Evolutionary conservation across 176 grass and related monocot genomes (phyloP).

Genomic region (Lolium perenne): DNA sequence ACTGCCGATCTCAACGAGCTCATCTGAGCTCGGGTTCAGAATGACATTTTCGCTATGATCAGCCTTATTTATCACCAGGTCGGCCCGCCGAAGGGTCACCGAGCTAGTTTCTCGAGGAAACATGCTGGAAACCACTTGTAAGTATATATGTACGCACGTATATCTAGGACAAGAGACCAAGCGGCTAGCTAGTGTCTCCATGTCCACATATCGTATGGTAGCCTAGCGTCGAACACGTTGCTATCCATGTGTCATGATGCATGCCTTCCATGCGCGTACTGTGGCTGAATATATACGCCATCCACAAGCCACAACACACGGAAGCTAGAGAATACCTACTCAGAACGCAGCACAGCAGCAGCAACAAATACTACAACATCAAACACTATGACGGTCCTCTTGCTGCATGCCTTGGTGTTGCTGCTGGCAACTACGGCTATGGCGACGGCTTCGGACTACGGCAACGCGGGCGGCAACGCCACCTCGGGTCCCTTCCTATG

Average conservation of each 20-base stretch:
- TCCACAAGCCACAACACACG: neutral
- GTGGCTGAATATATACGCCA: neutral
- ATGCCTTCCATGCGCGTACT: neutral
- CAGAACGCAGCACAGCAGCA: neutral
- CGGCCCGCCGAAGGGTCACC: no score
- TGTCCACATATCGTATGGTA: neutral
- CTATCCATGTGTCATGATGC: constrained; percentile 53
- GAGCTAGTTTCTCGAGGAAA: no score
- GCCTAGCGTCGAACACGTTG: constrained; percentile 31
- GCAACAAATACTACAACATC: neutral
- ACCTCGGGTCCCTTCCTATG: neutral
- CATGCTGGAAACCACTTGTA: neutral
- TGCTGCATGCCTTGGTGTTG: constrained; percentile 34
- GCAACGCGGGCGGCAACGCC: neutral
- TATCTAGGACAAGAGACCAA: neutral
- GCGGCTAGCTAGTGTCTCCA: constrained; percentile 30
- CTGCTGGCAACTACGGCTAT: constrained; percentile 4
- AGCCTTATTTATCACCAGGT: no score
- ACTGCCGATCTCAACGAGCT: no score
- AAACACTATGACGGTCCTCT: constrained; percentile 14
- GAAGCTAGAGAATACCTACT: neutral
- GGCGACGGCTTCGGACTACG: neutral
- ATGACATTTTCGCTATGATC: no score
- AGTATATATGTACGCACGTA: neutral
- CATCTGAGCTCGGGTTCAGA: no score